A percentile compares a stretch with the other conserved stretches of the same genome.
Conservation (phyloP, 2,329 filamentous ascomycete species). For the Epichloe scottii region DNA sequence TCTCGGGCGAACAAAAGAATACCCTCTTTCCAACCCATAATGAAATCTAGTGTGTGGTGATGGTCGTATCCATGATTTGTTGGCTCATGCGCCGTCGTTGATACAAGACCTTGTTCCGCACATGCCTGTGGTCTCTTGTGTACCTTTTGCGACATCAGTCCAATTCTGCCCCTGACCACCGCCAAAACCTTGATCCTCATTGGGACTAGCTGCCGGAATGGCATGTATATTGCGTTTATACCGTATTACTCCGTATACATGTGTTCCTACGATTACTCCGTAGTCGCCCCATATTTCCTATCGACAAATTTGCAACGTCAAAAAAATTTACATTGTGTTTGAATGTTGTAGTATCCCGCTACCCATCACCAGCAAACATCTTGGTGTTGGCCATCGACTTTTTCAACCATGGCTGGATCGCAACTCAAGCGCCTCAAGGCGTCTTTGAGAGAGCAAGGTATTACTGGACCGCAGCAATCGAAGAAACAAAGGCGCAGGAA, state of each 20-base stretch:
- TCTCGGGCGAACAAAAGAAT: conserved; percentile 27
- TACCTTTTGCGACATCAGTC: background rate
- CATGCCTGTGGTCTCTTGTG: no score
- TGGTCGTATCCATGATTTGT: conserved; percentile 3
- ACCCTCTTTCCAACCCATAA: conserved; percentile 26
- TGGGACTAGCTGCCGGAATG: background rate
- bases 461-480: conserved; percentile 82
- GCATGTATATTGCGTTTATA: background rate
- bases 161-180: conserved; percentile 12
- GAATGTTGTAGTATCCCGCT: background rate
- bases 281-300: conserved; percentile 4
- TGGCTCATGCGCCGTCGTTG: background rate
- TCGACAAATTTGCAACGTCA: conserved; percentile 6
- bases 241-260: background rate
- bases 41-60: conserved; percentile 8
- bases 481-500: conserved; percentile 84
- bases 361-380: conserved; percentile 7
- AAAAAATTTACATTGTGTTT: conserved; percentile 3
- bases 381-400: background rate
- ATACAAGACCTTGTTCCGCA: background rate
- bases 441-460: conserved; percentile 77
- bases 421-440: conserved; percentile 93
- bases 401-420: conserved; percentile 68
- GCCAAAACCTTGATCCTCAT: conserved; percentile 7
- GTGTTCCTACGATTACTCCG: background rate